Base-by-base conservation (phyloP, 1,284 basidiomycete genomes). In the Somion occarium region DNA sequence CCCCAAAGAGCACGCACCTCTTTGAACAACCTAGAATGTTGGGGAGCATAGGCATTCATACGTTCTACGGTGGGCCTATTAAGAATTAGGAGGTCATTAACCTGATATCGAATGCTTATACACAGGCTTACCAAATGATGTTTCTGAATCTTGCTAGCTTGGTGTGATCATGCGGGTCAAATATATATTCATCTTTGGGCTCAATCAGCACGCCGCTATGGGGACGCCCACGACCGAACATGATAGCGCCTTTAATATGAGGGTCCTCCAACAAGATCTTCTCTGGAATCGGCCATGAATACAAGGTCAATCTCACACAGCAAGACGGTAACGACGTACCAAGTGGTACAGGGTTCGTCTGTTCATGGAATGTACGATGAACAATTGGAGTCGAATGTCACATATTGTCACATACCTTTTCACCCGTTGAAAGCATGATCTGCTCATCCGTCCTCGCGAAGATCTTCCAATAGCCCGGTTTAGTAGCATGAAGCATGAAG, bases 151-250 rank as follows among this genome's bases (percentile, higher is more conserved):
- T 51, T 3, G 51, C 56, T 1, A 69, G 56, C 47, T 61, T 57
- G 12, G 46, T 23, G 5, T 48, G 37, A 34, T 67, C 61, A 2
- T 42, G 37, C 12, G 62, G 57, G 49, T 71, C 65, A 22, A 71
- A 61, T 19, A 53, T 55, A 43, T 50, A 57, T 5, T 38, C 48
- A 2, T 58, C 52, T 30, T 56, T 53, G 1, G 72, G 69, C 25
- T 73, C 61, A 22, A 75, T 62, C 15, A 73, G 57, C 23, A 73
- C 51, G 2, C 73, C 72, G 18, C 64, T 65, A 30, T 70, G 66
- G 48, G 67, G 67, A 39, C 67, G 61, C 34, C 65, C 71, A 2
- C 70, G 63, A 11, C 74, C 74, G 53, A 74, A 75, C 53, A 75
- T 65, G 25, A 73, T 48, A 7, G 66, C 64, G 9, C 53, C 44